Conservation (phyloP, 306 rosid species). For the Nissolia schottii region DNA sequence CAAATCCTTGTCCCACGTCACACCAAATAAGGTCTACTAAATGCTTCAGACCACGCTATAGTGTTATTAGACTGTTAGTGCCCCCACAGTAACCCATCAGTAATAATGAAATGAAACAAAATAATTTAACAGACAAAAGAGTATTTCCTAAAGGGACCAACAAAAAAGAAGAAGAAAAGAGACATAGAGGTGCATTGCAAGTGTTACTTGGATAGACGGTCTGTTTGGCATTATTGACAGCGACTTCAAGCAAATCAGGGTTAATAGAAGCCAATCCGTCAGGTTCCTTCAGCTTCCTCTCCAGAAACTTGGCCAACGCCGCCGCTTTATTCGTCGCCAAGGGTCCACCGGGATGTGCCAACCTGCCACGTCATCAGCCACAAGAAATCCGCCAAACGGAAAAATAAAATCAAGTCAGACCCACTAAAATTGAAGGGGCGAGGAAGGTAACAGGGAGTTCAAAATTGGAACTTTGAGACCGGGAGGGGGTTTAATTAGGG, state of each 20-base stretch:
- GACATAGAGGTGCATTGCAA: not conserved
- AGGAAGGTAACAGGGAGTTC: not conserved
- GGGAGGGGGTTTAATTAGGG: not conserved
- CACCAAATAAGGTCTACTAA: no score
- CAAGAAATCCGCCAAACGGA: no score
- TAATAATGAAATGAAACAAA: not conserved
- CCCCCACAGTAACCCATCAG: no score
- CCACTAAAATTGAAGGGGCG: slow-evolving; percentile 17
- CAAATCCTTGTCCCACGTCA: no score
- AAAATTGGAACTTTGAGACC: slow-evolving; percentile 6
- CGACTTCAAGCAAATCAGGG: slow-evolving; percentile 63
- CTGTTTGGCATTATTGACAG: slow-evolving; percentile 69
- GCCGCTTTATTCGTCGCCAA: slow-evolving; percentile 87
- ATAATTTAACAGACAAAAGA: not conserved
- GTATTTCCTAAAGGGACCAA: not conserved
- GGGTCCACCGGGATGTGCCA: slow-evolving; percentile 98
- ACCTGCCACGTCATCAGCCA: slow-evolving; percentile 43
- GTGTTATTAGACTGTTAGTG: no score
- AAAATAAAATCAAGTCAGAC: not conserved
- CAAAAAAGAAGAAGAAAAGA: not conserved
- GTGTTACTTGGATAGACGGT: slow-evolving; percentile 49
- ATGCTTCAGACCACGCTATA: no score
- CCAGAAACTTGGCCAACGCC: slow-evolving; percentile 83
- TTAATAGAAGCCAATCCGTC: slow-evolving; percentile 61
- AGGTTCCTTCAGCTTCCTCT: slow-evolving; percentile 71